phyloP scores from a whole-genome alignment of 2,329 filamentous ascomycete genomes.

The Beauveria sp. region DNA sequence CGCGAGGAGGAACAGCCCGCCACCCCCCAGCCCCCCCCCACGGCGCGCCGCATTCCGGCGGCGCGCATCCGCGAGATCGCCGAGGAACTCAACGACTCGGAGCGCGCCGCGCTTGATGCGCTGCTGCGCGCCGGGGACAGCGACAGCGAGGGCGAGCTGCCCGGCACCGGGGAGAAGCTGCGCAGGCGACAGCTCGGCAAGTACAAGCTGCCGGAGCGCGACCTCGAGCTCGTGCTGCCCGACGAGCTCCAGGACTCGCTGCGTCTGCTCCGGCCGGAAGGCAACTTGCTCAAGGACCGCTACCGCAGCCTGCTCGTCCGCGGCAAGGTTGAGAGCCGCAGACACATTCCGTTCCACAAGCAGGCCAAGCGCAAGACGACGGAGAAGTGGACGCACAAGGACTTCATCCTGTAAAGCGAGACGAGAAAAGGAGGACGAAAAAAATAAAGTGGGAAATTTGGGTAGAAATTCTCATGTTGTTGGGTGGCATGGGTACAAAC shows the following conservation, averaged over 20 bases:
- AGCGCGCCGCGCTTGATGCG: conserved; percentile 35
- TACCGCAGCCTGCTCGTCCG: conserved; percentile 83
- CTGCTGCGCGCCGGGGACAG: conserved; percentile 29
- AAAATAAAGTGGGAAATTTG: background rate
- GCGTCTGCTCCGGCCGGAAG: conserved; percentile 80
- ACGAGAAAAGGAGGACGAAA: too few species aligned
- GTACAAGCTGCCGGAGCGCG: conserved; percentile 64
- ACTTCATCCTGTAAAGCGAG: conserved; percentile 48
- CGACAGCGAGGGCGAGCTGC: conserved; percentile 50
- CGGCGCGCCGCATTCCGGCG: too few species aligned
- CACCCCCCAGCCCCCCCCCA: too few species aligned
- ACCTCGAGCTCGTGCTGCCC: conserved; percentile 72
- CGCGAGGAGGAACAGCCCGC: too few species aligned
- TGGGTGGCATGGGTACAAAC: background rate
- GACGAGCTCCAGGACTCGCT: conserved; percentile 79
- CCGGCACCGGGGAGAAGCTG: conserved; percentile 37
- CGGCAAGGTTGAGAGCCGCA: conserved; percentile 80
- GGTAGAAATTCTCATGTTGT: background rate
- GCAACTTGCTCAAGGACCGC: conserved; percentile 87
- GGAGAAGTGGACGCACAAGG: conserved; percentile 98
- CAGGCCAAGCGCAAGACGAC: conserved; percentile 73
- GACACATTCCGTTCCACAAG: conserved; percentile 71
- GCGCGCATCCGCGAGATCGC: conserved; percentile 56
- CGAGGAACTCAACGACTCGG: conserved; percentile 52
- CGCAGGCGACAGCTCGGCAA: conserved; percentile 69